These are phyloP conservation scores for Polyporus tsugae DNA, from an alignment of 1,284 basidiomycete genomes.

Conservation along the genomic window DNA sequence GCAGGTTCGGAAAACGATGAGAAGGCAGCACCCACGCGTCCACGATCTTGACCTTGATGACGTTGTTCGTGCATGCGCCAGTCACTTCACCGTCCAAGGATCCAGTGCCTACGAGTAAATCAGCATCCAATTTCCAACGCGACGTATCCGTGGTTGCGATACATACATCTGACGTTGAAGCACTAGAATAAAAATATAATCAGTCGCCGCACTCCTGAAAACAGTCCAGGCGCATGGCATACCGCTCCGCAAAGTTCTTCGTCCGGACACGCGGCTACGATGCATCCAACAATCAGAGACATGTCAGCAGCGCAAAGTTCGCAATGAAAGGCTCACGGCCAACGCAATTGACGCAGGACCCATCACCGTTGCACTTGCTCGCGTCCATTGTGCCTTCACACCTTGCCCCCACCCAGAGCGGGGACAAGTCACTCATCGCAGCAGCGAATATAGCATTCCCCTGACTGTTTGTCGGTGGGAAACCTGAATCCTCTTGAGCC, in stretches of 20 bases:
- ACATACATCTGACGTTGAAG: slow-evolving; percentile 35
- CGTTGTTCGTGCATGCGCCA: slow-evolving; percentile 37
- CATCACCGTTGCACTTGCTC: slow-evolving; percentile 44
- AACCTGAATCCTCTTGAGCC: slow-evolving; percentile 27
- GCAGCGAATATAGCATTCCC: slow-evolving; percentile 44
- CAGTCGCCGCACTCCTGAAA: neutral
- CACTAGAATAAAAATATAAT: slow-evolving; percentile 22
- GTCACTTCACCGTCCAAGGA: slow-evolving; percentile 40
- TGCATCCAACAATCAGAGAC: neutral
- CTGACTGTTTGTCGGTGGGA: slow-evolving; percentile 42
- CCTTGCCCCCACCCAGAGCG: slow-evolving; percentile 44
- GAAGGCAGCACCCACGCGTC: slow-evolving; percentile 36
- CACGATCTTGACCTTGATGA: slow-evolving; percentile 42
- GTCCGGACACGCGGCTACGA: slow-evolving; percentile 37
- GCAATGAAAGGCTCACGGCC: slow-evolving; percentile 32
- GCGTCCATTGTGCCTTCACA: slow-evolving; percentile 43
- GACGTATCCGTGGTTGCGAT: neutral
- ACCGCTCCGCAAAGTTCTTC: slow-evolving; percentile 37
- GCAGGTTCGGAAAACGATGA: neutral
- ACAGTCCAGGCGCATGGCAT: neutral
- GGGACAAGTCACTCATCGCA: slow-evolving; percentile 45
- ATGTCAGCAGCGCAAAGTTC: too few relatives aligned
- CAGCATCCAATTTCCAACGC: slow-evolving; percentile 2
- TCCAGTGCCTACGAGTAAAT: slow-evolving; percentile 29
- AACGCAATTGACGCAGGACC: slow-evolving; percentile 40